A percentile compares a stretch with the other conserved stretches of the same genome.
These are phyloP conservation scores for Pseudozyma tsukubaensis DNA, from an alignment of 1,284 basidiomycete species.

Conservation along the genomic window DNA sequence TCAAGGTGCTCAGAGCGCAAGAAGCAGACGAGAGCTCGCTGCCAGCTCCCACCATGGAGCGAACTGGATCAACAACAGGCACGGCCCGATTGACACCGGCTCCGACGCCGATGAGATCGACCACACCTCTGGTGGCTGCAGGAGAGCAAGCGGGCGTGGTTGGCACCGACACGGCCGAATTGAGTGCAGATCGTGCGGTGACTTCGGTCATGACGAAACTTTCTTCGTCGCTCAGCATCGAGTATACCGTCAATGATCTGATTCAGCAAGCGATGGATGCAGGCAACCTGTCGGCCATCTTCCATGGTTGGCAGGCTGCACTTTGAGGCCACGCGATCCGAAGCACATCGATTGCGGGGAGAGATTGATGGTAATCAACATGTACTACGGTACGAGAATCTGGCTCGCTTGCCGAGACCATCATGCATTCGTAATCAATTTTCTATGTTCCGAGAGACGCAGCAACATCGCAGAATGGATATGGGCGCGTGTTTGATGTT, in stretches of 20 bases:
- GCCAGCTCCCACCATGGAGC: conserved; percentile 16
- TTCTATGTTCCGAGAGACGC: too few relatives aligned
- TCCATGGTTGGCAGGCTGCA: conserved; percentile 66
- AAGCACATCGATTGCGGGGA: neutral
- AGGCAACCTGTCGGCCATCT: conserved; percentile 82
- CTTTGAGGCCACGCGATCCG: conserved; percentile 20
- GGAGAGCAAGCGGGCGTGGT: conserved; percentile 6
- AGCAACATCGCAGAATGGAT: too few relatives aligned
- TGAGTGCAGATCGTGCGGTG: conserved; percentile 90
- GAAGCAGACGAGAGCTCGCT: conserved; percentile 29
- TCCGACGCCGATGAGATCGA: conserved; percentile 22
- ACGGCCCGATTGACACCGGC: conserved; percentile 16
- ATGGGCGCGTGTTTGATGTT: too few relatives aligned
- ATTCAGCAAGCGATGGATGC: conserved; percentile 87
- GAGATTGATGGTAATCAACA: too few relatives aligned
- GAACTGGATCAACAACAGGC: conserved; percentile 11
- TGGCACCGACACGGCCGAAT: conserved; percentile 74
- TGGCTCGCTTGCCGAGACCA: neutral
- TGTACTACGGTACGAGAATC: neutral
- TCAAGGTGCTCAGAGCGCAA: conserved; percentile 56
- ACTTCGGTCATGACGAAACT: conserved; percentile 74
- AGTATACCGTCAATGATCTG: conserved; percentile 92
- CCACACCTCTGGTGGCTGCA: conserved; percentile 13
- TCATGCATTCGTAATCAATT: neutral
- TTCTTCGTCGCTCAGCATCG: conserved; percentile 84